These are phyloP conservation scores for Tetrahymena malaccensis DNA, from an alignment of 73 alveolate species.

Conservation along the genomic window DNA sequence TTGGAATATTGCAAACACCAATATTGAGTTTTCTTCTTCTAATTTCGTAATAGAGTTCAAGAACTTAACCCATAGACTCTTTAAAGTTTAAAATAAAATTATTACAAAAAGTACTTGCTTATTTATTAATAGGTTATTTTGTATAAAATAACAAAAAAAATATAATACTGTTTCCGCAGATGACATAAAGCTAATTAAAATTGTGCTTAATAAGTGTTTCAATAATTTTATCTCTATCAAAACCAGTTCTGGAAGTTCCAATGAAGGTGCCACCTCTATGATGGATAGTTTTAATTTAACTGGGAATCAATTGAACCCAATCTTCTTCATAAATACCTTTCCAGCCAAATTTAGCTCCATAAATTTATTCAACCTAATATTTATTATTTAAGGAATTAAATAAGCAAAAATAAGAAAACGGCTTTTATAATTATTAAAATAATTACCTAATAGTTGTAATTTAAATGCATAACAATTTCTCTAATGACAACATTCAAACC, in stretches of 20 bases:
- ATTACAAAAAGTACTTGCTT: too few species aligned
- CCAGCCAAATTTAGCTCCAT: constrained; percentile 78
- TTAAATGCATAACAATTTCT: constrained; percentile 72
- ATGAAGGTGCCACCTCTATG: constrained; percentile 75
- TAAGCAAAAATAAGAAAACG: background rate
- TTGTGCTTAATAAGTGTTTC: constrained; percentile 48
- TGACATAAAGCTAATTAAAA: constrained; percentile 73
- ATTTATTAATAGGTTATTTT: too few species aligned
- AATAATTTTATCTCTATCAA: constrained; percentile 64
- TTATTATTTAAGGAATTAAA: background rate
- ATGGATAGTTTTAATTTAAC: constrained; percentile 54
- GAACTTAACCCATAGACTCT: constrained; percentile 66
- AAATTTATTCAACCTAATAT: constrained; percentile 43
- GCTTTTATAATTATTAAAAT: background rate
- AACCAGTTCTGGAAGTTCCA: constrained; percentile 78
- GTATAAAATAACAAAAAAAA: background rate
- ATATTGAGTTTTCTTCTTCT: constrained; percentile 53
- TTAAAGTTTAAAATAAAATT: background rate
- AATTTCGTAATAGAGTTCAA: constrained; percentile 48
- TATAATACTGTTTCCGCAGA: constrained; percentile 87
- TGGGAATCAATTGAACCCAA: constrained; percentile 61
- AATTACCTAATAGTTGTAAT: constrained; percentile 58
- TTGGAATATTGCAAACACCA: constrained; percentile 85
- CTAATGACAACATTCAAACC: constrained; percentile 88
- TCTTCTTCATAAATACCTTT: constrained; percentile 69